Evolutionary conservation across 768 basidiomycete species (phyloP), one percentile per base, ranked within the genome.

Genomic region (Panellus pusillus): DNA sequence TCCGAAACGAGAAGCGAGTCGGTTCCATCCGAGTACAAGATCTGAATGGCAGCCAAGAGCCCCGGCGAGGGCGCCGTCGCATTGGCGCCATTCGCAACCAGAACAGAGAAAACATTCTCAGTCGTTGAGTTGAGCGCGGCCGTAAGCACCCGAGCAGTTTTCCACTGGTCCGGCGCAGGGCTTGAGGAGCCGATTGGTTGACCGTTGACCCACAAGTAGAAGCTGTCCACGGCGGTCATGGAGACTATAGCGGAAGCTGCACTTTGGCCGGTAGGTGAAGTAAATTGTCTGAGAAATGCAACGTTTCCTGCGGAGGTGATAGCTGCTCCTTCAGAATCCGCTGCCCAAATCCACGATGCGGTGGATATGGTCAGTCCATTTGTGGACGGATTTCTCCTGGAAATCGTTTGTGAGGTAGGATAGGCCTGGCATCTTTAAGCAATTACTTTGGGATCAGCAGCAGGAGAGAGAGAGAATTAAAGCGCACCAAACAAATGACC

Each of bases 11-110:
- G 4, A 9, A 20, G 15, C 6, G 20, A 40, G 14, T 4, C 27
- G 9, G 51, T 39, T 5, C 45, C 47, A 17, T 52, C 51, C 15
- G 14, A 48, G 24, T 52, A 47, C 12, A 13, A n/a, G 13, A 57
- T 9, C 11, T 43, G 17, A 29, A 57, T 44, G 13, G 51, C 32
- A 13, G 51, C 51, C 36, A 57, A 28, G 12, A 57, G 40, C 2
- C 56, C 56, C 1, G 56, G 29, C 3, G 50, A 32, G 12, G 47
- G 43, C n/a, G 43, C 43, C 1, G 36, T 43, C 9, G 46, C 1
- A 18, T 47, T 44, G n/a, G 24, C 35, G 13, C 15, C 27, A 20
- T 40, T 45, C 4, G 9, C 36, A 3, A 42, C 54, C 47, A 55
- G 40, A 4, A 55, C 38, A 6, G 54, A 29, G 13, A 55, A 40